Percentiles rank a stretch among this genome's conserved stretches.
phyloP scores from a whole-genome alignment of 179 eudicot genomes.

The Spergularia azorica region DNA sequence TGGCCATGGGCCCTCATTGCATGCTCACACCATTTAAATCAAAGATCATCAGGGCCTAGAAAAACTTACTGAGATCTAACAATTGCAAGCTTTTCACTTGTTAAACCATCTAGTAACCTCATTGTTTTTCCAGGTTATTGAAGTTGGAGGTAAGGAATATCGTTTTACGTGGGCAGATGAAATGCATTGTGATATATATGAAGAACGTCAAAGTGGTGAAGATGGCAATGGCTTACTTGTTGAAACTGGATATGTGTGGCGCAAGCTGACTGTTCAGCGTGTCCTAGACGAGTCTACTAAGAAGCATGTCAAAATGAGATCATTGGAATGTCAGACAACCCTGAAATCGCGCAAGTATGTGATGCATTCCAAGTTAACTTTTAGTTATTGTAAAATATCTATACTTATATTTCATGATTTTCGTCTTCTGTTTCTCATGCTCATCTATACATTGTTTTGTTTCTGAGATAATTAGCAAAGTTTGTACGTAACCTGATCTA shows the following conservation, averaged over 20 bases:
- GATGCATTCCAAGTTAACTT: background rate
- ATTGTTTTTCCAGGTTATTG: conserved; percentile 65
- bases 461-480: background rate
- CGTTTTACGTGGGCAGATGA: conserved; percentile 91
- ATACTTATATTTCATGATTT: background rate
- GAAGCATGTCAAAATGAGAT: conserved; percentile 87
- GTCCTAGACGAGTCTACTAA: conserved; percentile 82
- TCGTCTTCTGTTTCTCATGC: background rate
- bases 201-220: conserved; percentile 83
- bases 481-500: background rate
- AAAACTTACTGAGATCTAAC: background rate
- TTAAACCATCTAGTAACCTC: background rate
- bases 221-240: conserved; percentile 90
- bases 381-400: conserved; percentile 7
- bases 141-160: conserved; percentile 84
- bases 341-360: conserved; percentile 78
- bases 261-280: conserved; percentile 88
- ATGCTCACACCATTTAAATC: background rate
- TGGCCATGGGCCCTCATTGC: background rate
- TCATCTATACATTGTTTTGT: conserved; percentile 3
- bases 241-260: conserved; percentile 93
- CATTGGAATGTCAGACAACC: conserved; percentile 80
- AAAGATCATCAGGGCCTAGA: background rate
- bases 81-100: background rate
- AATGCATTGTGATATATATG: conserved; percentile 81